phyloP scores from a whole-genome alignment of 2,329 filamentous ascomycete species.

The Verticillium nubilum region DNA sequence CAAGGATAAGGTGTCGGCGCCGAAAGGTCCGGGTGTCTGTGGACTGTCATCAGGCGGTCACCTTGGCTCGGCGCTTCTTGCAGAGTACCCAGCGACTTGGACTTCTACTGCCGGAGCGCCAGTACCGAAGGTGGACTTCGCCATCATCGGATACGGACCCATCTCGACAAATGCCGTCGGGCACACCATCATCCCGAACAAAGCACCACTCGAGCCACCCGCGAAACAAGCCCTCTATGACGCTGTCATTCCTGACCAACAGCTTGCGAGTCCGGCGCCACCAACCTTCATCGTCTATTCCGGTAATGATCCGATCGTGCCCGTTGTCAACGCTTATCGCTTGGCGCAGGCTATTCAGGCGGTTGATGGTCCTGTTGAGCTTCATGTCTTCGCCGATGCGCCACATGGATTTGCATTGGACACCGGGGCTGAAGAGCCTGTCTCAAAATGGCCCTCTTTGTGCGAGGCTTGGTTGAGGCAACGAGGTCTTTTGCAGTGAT shows the following conservation, averaged over 20 bases:
- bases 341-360: conserved; percentile 10
- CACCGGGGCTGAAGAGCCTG: conserved; percentile 10
- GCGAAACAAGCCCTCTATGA: conserved; percentile 16
- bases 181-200: conserved; percentile 12
- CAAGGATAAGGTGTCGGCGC: neutral
- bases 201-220: conserved; percentile 14
- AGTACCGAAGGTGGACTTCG: conserved; percentile 11
- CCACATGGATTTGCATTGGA: conserved; percentile 15
- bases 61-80: conserved; percentile 14
- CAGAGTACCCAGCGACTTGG: conserved; percentile 13
- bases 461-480: conserved; percentile 14
- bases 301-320: conserved; percentile 12
- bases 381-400: conserved; percentile 15
- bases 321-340: conserved; percentile 15
- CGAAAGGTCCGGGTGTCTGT: conserved; percentile 8
- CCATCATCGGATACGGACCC: conserved; percentile 16
- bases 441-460: conserved; percentile 11
- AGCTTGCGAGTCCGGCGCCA: conserved; percentile 10
- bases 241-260: conserved; percentile 13
- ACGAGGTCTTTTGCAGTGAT: neutral
- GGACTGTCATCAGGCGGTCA: conserved; percentile 16
- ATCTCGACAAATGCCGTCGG: conserved; percentile 16
- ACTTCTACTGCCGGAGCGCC: conserved; percentile 2
- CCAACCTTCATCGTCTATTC: conserved; percentile 16
- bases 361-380: conserved; percentile 10